Percentiles rank a stretch among this genome's conserved stretches.
Evolutionary conservation across 1,139 yeast species (phyloP).

Genomic region (Scheffersomyces lignicola): DNA sequence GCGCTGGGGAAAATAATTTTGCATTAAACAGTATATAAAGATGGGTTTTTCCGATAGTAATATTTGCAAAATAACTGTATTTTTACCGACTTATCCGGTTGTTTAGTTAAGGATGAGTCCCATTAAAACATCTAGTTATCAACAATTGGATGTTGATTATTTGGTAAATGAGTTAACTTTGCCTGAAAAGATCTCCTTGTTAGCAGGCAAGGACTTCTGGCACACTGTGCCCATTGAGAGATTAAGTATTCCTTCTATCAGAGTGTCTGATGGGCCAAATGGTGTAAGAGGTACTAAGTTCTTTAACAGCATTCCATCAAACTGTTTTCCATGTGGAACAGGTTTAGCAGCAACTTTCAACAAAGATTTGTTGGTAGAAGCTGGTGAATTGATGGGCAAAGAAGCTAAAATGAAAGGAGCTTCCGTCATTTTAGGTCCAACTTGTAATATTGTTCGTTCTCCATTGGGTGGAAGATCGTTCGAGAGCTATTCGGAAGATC

Average conservation of each 20-base stretch:
- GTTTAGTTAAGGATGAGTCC: slow-evolving; percentile 2
- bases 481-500: slow-evolving; percentile 65
- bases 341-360: slow-evolving; percentile 46
- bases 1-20: neutral
- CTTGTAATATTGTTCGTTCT: slow-evolving; percentile 55
- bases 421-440: slow-evolving; percentile 55
- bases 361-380: slow-evolving; percentile 25
- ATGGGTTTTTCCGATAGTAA: slow-evolving; percentile 1
- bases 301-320: slow-evolving; percentile 34
- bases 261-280: slow-evolving; percentile 39
- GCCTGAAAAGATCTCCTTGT: slow-evolving; percentile 47
- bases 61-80: neutral
- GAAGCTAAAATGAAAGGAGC: slow-evolving; percentile 36
- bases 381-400: slow-evolving; percentile 34
- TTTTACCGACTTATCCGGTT: neutral
- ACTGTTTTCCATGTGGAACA: slow-evolving; percentile 39
- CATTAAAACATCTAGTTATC: slow-evolving; percentile 2
- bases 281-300: slow-evolving; percentile 36
- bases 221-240: slow-evolving; percentile 53
- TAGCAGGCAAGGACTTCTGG: slow-evolving; percentile 57
- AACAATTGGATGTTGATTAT: slow-evolving; percentile 42
- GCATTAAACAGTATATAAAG: neutral
- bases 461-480: slow-evolving; percentile 69
- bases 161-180: slow-evolving; percentile 43
- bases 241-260: slow-evolving; percentile 34